These are phyloP conservation scores for Pythium phragmitis DNA, from an alignment of 352 stramenopile species.

Conservation along the genomic window DNA sequence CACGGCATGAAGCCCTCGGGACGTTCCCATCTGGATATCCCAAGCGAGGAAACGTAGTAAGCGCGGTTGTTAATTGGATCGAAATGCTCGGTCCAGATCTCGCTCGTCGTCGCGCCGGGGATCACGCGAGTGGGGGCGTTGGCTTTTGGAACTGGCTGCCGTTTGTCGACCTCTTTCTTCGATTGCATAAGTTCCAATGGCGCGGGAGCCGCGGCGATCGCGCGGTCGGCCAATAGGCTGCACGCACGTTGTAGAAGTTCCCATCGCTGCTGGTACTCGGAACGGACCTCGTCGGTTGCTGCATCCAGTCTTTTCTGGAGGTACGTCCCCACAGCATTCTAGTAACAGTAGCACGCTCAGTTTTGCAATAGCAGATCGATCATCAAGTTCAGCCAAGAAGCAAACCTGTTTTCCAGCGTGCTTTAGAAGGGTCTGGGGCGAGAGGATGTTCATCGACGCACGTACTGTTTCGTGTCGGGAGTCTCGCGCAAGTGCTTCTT, in stretches of 20 bases:
- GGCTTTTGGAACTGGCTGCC: neutral
- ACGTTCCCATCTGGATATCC: slow-evolving; percentile 30
- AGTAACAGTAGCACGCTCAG: neutral
- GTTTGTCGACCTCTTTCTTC: slow-evolving; percentile 7
- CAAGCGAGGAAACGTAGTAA: slow-evolving; percentile 38
- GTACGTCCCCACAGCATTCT: slow-evolving; percentile 24
- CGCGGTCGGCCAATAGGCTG: slow-evolving; percentile 19
- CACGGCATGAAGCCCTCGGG: neutral
- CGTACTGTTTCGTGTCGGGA: slow-evolving; percentile 31
- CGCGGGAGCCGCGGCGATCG: neutral
- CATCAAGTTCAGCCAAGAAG: neutral
- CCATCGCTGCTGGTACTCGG: slow-evolving; percentile 40
- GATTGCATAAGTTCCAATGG: slow-evolving; percentile 2
- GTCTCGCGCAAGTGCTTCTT: slow-evolving; percentile 30
- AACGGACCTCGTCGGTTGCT: slow-evolving; percentile 33
- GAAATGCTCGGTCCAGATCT: slow-evolving; percentile 36
- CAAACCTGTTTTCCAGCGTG: slow-evolving; percentile 39
- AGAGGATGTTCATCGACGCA: slow-evolving; percentile 37
- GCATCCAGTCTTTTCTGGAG: slow-evolving; percentile 50
- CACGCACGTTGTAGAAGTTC: slow-evolving; percentile 29
- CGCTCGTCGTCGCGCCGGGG: neutral
- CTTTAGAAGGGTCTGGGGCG: slow-evolving; percentile 37
- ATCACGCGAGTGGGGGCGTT: slow-evolving; percentile 19
- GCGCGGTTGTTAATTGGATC: slow-evolving; percentile 22
- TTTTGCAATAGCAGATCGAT: neutral